Evolutionary conservation across 371 early-diverging fungal species (phyloP), one percentile per base, ranked within the genome.

Genomic region (Zychaea mexicana): DNA sequence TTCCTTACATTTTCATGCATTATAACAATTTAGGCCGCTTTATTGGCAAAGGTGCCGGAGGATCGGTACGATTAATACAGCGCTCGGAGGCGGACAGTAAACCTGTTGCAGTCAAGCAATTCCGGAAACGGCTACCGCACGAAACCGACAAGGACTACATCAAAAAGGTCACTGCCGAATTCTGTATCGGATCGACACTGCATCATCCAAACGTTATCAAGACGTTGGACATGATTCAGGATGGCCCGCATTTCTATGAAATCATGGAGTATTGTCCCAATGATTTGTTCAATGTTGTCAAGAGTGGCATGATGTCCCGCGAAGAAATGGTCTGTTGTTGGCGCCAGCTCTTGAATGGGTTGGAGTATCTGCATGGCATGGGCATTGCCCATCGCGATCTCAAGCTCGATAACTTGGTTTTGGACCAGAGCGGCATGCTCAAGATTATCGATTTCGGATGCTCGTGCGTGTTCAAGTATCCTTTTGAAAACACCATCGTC

Each of bases 401-500:
- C 31, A 96, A 96, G 67, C 82, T 94, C 22, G 96, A 95, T 61
- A 96, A 96, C 77, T 85, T 91, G 62, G 78, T 94, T 28, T 67
- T 94, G 60, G 84, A 84, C 36, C 88, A 84, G 56, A 64, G 71
- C 1, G 89, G 92, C 12, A 83, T 88, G 13, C 76, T 96, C 63
- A 96, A 96, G 74, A 90, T 97, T 38, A 92, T 93, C 36, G 98
- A 98, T 68, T 96, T 97, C 87, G 96, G 98, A 10, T 92, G 90
- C 56, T 89, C 94, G 15, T 84, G 84, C 22, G 93, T 94, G 21
- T 92, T 85, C 71, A 83, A 86, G 56, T 81, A 86, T 46, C 90
- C 91, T 0, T 92, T 89, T 76, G 87, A 85, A 60, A 73, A 74
- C 28, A 74, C 67, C 56, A 67, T 82, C 27, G 78, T 79, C 52